Base-by-base conservation (phyloP, 805 yeast genomes). In the Saccharomycopsis fermentans region DNA sequence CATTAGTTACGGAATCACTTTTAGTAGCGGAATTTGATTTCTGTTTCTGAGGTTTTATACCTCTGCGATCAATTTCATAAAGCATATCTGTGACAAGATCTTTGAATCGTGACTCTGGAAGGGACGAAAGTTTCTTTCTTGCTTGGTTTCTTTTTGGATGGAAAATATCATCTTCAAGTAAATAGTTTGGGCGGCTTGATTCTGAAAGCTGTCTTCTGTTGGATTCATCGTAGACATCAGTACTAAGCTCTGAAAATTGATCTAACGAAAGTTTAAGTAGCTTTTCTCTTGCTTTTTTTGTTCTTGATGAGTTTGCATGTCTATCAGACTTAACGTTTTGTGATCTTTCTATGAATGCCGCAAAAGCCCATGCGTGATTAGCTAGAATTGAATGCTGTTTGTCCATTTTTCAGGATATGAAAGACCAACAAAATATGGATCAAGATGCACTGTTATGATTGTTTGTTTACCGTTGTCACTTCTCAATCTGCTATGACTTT, bases 81-180 rank as follows among this genome's bases (percentile, higher is more conserved):
- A 87, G 75, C 50, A 94, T 90, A 69, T 94, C 99, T 59, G 87
- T 84, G 19, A 90, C 96, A 69, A 94, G 80, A 69, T 92, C 99
- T 65, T 85, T 84, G 73, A 94, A 94, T 61, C 98, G 74, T 2
- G 84, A 70, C 55, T 84, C 83, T 1, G 96, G 94, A 59, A 94
- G 79, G 54, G 87, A 82, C 4, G 97, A 86, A 64, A 94, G 78
- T 72, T 91, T 92, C 70, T 88, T 88, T 65, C 99, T 80, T 1
- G 99, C 98, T 70, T 90, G 96, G 68, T 94, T 95, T 67, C 99
- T 81, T 68, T 90, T 91, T 50, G 96, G 91, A 70, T 94, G 99
- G 72, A 89, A 90, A 19, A 79, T 77, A 6, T 80, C 76, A 65
- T 82, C 81, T 5, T 96, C 91, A 43, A 83, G 75, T 56, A 92